A percentile compares a stretch with the other conserved stretches of the same genome.
Conservation (phyloP, 345 rosid species). For the Camelina hispida region DNA sequence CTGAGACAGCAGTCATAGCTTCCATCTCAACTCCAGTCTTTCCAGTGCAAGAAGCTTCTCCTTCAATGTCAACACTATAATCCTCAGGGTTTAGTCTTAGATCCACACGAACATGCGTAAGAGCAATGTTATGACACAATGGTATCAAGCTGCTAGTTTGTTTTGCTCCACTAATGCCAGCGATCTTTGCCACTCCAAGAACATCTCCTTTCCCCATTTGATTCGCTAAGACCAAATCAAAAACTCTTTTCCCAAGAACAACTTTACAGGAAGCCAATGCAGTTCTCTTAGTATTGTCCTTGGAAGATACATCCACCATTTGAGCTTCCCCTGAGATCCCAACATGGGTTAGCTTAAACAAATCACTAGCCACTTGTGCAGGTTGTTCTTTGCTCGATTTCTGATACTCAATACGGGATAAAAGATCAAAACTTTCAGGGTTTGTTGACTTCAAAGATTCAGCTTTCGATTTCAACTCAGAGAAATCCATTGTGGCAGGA, state of each 20-base stretch:
- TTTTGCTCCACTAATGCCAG: conserved; percentile 91
- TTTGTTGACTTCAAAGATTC: conserved; percentile 40
- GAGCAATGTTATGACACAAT: conserved; percentile 78
- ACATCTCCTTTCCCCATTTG: conserved; percentile 96
- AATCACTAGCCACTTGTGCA: conserved; percentile 28
- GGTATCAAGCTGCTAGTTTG: conserved; percentile 86
- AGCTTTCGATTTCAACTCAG: conserved; percentile 39
- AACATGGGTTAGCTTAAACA: conserved; percentile 60
- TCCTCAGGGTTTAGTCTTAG: conserved; percentile 63
- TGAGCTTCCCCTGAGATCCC: conserved; percentile 74
- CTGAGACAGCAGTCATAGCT: conserved; percentile 81
- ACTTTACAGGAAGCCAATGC: conserved; percentile 87
- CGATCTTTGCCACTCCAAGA: conserved; percentile 85
- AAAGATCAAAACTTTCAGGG: conserved; percentile 4
- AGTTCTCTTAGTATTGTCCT: conserved; percentile 64
- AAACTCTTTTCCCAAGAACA: conserved; percentile 68
- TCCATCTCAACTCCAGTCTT: conserved; percentile 97
- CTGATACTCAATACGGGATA: neutral
- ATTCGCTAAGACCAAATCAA: conserved; percentile 77
- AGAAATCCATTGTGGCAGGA: conserved; percentile 39
- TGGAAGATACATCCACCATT: conserved; percentile 94
- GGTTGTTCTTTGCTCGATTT: conserved; percentile 30
- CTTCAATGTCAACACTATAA: conserved; percentile 75
- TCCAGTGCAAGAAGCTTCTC: conserved; percentile 78
- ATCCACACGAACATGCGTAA: conserved; percentile 74